Evolutionary conservation across 192 early-diverging fungal genomes (phyloP).

Genomic region (Lunasporangiospora selenospora): DNA sequence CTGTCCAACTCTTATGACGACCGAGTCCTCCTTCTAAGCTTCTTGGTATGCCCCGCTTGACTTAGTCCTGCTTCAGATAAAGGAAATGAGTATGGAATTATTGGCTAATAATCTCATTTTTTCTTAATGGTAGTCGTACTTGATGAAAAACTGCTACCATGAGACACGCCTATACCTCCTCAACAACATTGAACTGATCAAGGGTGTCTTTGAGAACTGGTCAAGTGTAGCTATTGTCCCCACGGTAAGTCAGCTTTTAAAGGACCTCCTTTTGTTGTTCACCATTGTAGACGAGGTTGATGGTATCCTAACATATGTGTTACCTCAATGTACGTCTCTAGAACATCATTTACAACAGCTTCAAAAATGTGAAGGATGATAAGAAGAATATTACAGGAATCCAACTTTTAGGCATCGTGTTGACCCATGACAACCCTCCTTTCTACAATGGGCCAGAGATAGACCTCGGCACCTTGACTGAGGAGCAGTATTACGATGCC

Average conservation of each 20-base stretch:
- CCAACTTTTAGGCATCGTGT: conserved; percentile 61
- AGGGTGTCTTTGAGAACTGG: conserved; percentile 71
- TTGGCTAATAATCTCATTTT: no score
- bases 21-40: conserved; percentile 46
- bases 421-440: conserved; percentile 59
- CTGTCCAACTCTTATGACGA: conserved; percentile 45
- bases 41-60: conserved; percentile 55
- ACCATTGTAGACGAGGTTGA: not conserved
- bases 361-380: conserved; percentile 48
- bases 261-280: not conserved
- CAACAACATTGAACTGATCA: conserved; percentile 66
- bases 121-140: conserved; percentile 37
- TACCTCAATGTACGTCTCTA: conserved; percentile 5
- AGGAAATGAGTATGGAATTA: no score
- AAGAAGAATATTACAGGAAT: conserved; percentile 63
- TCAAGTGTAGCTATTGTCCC: conserved; percentile 63
- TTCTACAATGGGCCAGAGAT: conserved; percentile 51
- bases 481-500: conserved; percentile 50
- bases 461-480: conserved; percentile 40
- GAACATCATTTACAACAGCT: conserved; percentile 53
- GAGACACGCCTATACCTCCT: conserved; percentile 36
- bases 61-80: no score
- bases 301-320: not conserved
- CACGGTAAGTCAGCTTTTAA: conserved; percentile 58
- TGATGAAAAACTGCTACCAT: conserved; percentile 54